Evolutionary conservation across 306 rosid genomes (phyloP), one percentile per base, ranked within the genome.

Genomic region (Nissolia schottii): DNA sequence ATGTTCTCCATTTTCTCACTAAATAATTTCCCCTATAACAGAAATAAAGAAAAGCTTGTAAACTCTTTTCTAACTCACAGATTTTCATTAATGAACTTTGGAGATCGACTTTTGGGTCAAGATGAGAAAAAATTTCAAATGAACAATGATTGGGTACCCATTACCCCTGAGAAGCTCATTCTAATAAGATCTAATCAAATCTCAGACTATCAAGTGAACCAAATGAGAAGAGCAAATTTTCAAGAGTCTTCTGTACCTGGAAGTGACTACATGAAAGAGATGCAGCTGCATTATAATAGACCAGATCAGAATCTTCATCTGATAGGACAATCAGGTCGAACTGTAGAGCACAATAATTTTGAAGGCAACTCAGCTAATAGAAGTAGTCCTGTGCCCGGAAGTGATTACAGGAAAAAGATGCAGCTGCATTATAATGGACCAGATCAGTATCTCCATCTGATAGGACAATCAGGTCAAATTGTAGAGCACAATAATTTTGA

Each of bases 161-260:
- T 80, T 74, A 84, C 84, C 18, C 93, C 91, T 7, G 74, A 77
- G 76, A 87, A 81, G 75, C 84, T 55, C 37, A 41, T 59, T 78
- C 81, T 34, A 59, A 6, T 27, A 37, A 80, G 83, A 79, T 29
- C 82, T 22, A 57, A 71, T 46, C 40, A 53, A 6, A 53, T 31
- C 61, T 32, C 80, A 23, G 77, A 77, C 51, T 80, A 74, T 54
- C 22, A 53, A 7, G 76, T 58, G 48, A 82, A 78, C 75, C 79
- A 56, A 40, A 50, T 41, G 34, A 73, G 62, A 6, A 58, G 74
- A 70, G 60, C 35, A 45, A 65, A 75, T 62, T 87, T 75, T 82
- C 64, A 41, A 29, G 79, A 74, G 7, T 61, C 13, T 32, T 46
- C 70, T 20, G 73, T 61, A 55, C 38, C 70, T 63, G 73, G 82